Evolutionary conservation across 1,284 basidiomycete species (phyloP).

Genomic region (Termitomyces sp.): DNA sequence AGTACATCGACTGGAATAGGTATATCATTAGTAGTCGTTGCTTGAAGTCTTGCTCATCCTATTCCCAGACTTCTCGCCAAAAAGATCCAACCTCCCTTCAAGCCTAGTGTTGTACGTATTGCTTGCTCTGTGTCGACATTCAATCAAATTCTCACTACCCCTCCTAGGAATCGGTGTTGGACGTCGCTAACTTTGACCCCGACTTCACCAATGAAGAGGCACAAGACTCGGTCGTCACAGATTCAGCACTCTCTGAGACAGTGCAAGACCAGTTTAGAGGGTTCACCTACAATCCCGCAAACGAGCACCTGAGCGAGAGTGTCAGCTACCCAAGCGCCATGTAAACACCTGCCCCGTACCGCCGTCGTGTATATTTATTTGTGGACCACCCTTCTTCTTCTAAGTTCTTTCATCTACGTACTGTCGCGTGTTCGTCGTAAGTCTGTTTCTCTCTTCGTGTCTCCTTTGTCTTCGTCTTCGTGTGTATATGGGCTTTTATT

Average conservation of each 20-base stretch:
- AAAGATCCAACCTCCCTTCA: slow-evolving; percentile 98
- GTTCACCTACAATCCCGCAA: slow-evolving; percentile 79
- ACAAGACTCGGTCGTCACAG: slow-evolving; percentile 90
- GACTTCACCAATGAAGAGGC: slow-evolving; percentile 93
- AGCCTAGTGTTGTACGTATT: slow-evolving; percentile 84
- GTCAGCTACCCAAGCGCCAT: slow-evolving; percentile 53
- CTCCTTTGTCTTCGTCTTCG: neutral
- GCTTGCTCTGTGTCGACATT: neutral
- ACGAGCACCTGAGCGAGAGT: slow-evolving; percentile 76
- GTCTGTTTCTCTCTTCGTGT: neutral
- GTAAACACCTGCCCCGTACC: slow-evolving; percentile 16
- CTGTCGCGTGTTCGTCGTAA: neutral
- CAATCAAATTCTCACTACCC: neutral
- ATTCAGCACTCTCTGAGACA: slow-evolving; percentile 87
- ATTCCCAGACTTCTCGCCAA: slow-evolving; percentile 72
- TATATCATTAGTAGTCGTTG: slow-evolving; percentile 25
- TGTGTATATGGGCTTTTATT: neutral
- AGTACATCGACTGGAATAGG: slow-evolving; percentile 89
- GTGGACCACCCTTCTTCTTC: neutral
- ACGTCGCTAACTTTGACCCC: slow-evolving; percentile 89
- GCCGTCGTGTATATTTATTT: neutral
- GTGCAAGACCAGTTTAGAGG: slow-evolving; percentile 93
- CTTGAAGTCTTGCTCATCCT: neutral
- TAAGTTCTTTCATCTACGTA: neutral
- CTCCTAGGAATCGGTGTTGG: slow-evolving; percentile 69